Base-by-base conservation (phyloP, 2,329 filamentous ascomycete species). In the Magnaporthiopsis rhizophila region DNA sequence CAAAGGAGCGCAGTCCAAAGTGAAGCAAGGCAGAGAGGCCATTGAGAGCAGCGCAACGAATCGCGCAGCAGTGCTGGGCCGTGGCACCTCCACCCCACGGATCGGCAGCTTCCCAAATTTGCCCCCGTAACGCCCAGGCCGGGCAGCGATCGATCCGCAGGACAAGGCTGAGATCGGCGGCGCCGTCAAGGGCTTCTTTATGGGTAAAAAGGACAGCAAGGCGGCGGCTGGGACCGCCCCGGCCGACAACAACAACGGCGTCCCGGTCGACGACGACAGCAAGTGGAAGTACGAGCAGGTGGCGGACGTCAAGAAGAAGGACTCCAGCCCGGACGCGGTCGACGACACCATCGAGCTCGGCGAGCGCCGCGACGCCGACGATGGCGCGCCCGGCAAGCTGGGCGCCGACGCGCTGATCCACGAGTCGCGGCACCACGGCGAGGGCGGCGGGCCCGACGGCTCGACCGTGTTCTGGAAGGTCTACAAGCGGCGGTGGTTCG, bases 401-500 rank as follows among this genome's bases (percentile, higher is more conserved):
- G 58, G 59, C n/a, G 61, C 24, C 36, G 38, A 28, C 30, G 64
- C 36, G n/a, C 63, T 64, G 6, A 59, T 45, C 11, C 63, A 50
- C 21, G 65, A 61, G 56, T 15, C 56, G 26, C 26, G 21, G 65
- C 58, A 66, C 64, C 28, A 58, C 58, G 32, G 64, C 58, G 21
- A 36, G 34, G 34, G 34, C 34, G 65, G 60, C 12, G 65, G 63
- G 5, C 65, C 26, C 26, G 65, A 60, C 30, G 65, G 61, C 18
- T 61, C 62, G 13, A 36, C 59, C 58, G 65, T 62, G 36, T 65
- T 68, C 61, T 76, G 74, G 68, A 74, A 69, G 64, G 73, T 75
- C 58, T 98, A 98, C 74, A 94, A 90, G 77, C 85, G 92, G 72
- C 85, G 95, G 59, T 99, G 92, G 87, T 90, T 97, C 74, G 95